Evolutionary conservation across 306 rosid genomes (phyloP), one percentile per base, ranked within the genome.

Genomic region (Carpinus fangiana): DNA sequence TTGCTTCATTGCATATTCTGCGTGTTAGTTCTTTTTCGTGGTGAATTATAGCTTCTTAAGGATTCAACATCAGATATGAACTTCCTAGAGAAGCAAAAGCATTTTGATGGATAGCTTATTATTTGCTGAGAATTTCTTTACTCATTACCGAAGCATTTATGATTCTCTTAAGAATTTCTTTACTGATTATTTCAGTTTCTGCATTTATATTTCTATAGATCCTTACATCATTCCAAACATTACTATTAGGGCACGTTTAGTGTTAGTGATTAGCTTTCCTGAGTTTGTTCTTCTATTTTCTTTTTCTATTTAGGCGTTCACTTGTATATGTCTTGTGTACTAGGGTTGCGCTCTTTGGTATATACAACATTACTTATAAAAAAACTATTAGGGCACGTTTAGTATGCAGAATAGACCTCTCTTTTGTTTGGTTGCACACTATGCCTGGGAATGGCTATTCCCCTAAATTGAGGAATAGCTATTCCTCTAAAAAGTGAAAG

Each of bases 121-220:
- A 74, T 77, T 52, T 74, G 9, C 62, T 67, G 16, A 47, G 55
- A 68, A 68, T 82, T 61, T 60, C 38, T 74, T 77, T 41, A 52
- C 52, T n/a, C 12, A 12, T 65, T 2, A 65, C 41, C 5, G 11
- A 3, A 36, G 23, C 48, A 18, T 17, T 16, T 66, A 66, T 26
- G n/a, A 10, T 36, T 16, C 18, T 59, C 65, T 23, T 23, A 59
- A 59, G 31, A 13, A 59, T 59, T 23, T 59, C 36, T 21, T 59
- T 12, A 1, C 34, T 23, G 34, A 59, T 59, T 59, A 34, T 34
- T 57, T 70, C 20, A 20, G 68, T 64, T 74, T 72, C 54, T 64
- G 61, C 31, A 13, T 59, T 28, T 57, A 52, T 38, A 55, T 50
- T 60, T 73, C 60, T 74, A 66, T 70, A 51, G 72, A 69, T 51